A percentile compares a stretch with the other conserved stretches of the same genome.
Conservation (phyloP, 202 grass and related monocot genomes). For the Saccharum hybrid region DNA sequence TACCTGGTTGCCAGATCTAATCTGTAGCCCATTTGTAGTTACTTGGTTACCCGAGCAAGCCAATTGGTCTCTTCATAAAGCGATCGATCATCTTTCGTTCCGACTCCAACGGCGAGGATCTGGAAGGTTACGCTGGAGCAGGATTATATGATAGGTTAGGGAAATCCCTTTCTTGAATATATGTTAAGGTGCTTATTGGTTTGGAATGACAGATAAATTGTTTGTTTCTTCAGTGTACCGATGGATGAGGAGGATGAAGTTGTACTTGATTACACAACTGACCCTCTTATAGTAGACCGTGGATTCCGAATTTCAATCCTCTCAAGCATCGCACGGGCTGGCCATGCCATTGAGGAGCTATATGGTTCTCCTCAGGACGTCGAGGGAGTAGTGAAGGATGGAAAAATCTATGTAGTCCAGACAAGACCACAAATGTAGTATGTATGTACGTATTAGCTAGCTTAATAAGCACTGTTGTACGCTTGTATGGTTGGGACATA, state of each 20-base stretch:
- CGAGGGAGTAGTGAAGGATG: slow-evolving; percentile 89
- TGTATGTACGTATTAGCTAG: slow-evolving; percentile 22
- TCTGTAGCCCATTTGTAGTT: slow-evolving; percentile 54
- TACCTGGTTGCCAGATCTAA: slow-evolving; percentile 36
- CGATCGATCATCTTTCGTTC: slow-evolving; percentile 93
- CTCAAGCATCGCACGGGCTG: slow-evolving; percentile 70
- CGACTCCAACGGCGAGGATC: slow-evolving; percentile 96
- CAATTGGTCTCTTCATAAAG: slow-evolving; percentile 94
- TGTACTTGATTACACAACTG: slow-evolving; percentile 74
- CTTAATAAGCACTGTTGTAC: slow-evolving; percentile 21
- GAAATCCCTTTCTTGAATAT: slow-evolving; percentile 1
- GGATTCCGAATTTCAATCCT: slow-evolving; percentile 65
- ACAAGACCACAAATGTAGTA: slow-evolving; percentile 92
- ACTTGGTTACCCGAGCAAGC: slow-evolving; percentile 93
- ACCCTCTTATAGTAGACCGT: slow-evolving; percentile 66
- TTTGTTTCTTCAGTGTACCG: slow-evolving; percentile 65
- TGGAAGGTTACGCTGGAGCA: slow-evolving; percentile 98
- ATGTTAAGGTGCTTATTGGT: slow-evolving; percentile 9
- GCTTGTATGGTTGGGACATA: slow-evolving; percentile 33
- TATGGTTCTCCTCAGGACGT: slow-evolving; percentile 80
- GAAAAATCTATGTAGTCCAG: slow-evolving; percentile 86
- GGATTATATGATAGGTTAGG: slow-evolving; percentile 90
- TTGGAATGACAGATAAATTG: slow-evolving; percentile 33
- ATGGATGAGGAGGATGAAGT: slow-evolving; percentile 94
- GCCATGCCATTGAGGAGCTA: slow-evolving; percentile 76